Base-by-base conservation (phyloP, 2,329 filamentous ascomycete genomes). In the Fusarium nisikadoi region DNA sequence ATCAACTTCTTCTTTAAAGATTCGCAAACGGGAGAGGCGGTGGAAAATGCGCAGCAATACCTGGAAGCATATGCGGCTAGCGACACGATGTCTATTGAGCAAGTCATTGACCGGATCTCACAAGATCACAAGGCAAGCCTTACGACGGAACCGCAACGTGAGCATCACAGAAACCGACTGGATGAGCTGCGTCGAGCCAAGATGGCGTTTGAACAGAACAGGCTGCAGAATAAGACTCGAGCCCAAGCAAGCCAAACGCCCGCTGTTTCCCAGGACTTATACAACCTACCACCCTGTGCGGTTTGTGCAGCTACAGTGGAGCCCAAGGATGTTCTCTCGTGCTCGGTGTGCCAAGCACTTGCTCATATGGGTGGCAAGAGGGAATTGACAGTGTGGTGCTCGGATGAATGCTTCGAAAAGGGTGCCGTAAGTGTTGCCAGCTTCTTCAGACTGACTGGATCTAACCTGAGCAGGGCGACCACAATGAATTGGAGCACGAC, bases 111-210 rank as follows among this genome's bases (percentile, higher is more conserved):
- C 54, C 77, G 65, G 10, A 80, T 83, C 31, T 77, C 76, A 7
- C 72, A 78, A 35, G 80, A 80, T 25, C 71, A 80, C 23, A 78
- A 79, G 12, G 79, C 76, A 36, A 78, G 68, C 62, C 76, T 75
- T 45, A 78, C 59, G 49, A 71, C 77, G 23, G 77, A 81, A 62
- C 78, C 79, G 4, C 80, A 83, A 45, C 81, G 84, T 17, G 81
- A 84, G 45, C 80, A 77, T 35, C 81, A 84, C 63, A 72, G 73
- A 60, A 75, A 73, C 57, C 82, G 84, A 14, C 77, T 87, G 6
- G 83, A 86, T 61, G 85, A 87, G 73, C 80, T 87, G 8, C 81
- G 81, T 23, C 80, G 86, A 62, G 86, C 86, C 33, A 86, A 83
- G 74, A 84, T 81, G 64, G 85, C 85, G 13, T 84, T 86, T 79